A percentile compares a stretch with the other conserved stretches of the same genome.
These are phyloP conservation scores for Trichosphaerium sp. DNA, from an alignment of 78 protist species.

Conservation along the genomic window DNA sequence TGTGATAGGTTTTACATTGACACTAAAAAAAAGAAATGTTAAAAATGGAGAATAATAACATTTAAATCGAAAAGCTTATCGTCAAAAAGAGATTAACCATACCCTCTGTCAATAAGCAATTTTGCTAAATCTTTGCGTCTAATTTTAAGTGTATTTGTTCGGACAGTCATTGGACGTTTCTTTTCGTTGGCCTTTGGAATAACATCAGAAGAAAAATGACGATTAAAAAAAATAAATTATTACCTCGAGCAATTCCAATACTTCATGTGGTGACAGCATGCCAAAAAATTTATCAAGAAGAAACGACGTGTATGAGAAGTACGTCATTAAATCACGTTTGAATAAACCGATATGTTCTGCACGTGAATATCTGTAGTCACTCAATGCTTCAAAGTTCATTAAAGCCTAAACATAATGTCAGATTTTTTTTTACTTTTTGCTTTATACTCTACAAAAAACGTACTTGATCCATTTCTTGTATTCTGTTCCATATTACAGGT, in stretches of 20 bases:
- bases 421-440: too few relatives aligned
- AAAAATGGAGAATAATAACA: constrained; percentile 46
- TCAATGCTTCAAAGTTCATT: too few relatives aligned
- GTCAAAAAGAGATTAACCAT: neutral
- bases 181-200: constrained; percentile 74
- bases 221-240: neutral
- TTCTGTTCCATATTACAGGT: too few relatives aligned
- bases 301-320: constrained; percentile 68
- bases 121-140: constrained; percentile 78
- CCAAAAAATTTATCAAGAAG: constrained; percentile 57
- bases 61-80: neutral
- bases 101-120: neutral
- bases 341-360: constrained; percentile 59
- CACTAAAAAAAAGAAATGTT: too few relatives aligned
- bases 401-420: too few relatives aligned
- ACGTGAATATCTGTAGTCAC: constrained; percentile 50
- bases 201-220: neutral
- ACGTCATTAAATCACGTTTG: constrained; percentile 51
- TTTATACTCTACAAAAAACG: too few relatives aligned
- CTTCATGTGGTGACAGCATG: too few relatives aligned
- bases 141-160: constrained; percentile 90
- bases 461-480: too few relatives aligned
- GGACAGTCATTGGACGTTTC: constrained; percentile 93
- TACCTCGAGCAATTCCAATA: constrained; percentile 69
- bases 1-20: constrained; percentile 76